Conservation (phyloP, 768 basidiomycete genomes). For the Collybia nuda region DNA sequence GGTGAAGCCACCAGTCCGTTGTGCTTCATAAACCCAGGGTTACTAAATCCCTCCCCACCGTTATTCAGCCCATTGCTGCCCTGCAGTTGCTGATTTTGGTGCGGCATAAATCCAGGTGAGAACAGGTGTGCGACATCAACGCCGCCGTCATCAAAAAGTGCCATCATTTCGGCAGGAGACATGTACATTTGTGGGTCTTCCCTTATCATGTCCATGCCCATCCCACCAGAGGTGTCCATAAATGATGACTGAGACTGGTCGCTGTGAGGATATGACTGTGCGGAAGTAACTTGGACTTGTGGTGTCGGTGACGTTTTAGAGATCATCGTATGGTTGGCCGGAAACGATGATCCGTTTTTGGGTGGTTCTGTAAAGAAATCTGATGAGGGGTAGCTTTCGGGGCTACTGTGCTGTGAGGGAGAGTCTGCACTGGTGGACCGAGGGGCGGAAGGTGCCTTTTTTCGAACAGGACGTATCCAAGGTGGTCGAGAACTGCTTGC, state of each 20-base stretch:
- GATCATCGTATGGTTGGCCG: conserved; percentile 16
- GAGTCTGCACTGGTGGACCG: conserved; percentile 45
- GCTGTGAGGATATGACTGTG: conserved; percentile 9
- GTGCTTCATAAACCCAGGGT: conserved; percentile 33
- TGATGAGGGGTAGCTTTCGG: conserved; percentile 63
- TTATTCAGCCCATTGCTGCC: conserved; percentile 11
- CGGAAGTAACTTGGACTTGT: conserved; percentile 8
- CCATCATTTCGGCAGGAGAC: conserved; percentile 60
- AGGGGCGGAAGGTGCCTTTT: conserved; percentile 57
- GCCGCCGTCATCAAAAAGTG: conserved; percentile 53
- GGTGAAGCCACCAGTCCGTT: conserved; percentile 34
- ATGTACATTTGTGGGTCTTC: conserved; percentile 54
- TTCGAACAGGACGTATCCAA: conserved; percentile 88
- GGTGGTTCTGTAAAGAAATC: conserved; percentile 62
- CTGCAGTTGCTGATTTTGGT: conserved; percentile 14
- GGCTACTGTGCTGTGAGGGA: conserved; percentile 54
- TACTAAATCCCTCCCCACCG: conserved; percentile 18
- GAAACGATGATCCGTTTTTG: conserved; percentile 25
- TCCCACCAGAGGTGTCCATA: conserved; percentile 32
- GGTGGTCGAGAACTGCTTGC: conserved; percentile 61
- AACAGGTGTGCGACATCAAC: conserved; percentile 36
- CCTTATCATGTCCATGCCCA: conserved; percentile 44
- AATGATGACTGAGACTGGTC: conserved; percentile 23
- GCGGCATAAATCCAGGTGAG: conserved; percentile 26
- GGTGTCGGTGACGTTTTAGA: conserved; percentile 2